Percentiles rank a stretch among this genome's conserved stretches.
phyloP scores from a whole-genome alignment of 768 basidiomycete species.

The Mycena metata region DNA sequence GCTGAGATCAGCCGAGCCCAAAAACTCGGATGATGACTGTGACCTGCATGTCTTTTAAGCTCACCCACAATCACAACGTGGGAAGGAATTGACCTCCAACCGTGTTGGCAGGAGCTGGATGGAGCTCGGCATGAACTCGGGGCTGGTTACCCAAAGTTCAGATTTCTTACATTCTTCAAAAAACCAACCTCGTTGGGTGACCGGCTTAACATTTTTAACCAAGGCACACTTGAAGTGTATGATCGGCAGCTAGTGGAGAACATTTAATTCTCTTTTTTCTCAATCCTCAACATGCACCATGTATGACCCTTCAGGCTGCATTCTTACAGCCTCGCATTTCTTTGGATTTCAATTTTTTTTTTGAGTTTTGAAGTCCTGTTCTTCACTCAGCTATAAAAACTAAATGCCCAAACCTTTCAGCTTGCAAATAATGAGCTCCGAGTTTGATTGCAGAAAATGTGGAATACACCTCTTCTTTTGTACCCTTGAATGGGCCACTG shows the following conservation, averaged over 20 bases:
- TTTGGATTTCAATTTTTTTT: conserved; percentile 20
- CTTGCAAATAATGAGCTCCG: not conserved
- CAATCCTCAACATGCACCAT: conserved; percentile 10
- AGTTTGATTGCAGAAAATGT: no score
- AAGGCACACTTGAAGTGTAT: not conserved
- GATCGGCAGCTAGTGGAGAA: not conserved
- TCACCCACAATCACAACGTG: conserved; percentile 30
- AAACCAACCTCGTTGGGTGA: conserved; percentile 32
- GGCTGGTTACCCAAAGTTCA: conserved; percentile 9
- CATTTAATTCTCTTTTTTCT: conserved; percentile 25
- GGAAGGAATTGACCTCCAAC: conserved; percentile 18
- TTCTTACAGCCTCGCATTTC: not conserved
- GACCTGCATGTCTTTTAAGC: conserved; percentile 31
- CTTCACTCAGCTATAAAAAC: not conserved
- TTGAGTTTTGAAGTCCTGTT: not conserved
- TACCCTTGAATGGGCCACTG: no score
- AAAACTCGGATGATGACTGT: no score
- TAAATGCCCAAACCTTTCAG: not conserved
- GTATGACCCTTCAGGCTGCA: not conserved
- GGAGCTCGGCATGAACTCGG: not conserved
- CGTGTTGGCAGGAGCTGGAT: conserved; percentile 8
- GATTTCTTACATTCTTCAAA: conserved; percentile 8
- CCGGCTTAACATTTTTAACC: conserved; percentile 8
- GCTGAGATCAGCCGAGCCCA: not conserved
- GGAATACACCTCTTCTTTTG: not conserved